Evolutionary conservation across 1,139 yeast species (phyloP).

Genomic region (Magnusiomyces tetraspermus): DNA sequence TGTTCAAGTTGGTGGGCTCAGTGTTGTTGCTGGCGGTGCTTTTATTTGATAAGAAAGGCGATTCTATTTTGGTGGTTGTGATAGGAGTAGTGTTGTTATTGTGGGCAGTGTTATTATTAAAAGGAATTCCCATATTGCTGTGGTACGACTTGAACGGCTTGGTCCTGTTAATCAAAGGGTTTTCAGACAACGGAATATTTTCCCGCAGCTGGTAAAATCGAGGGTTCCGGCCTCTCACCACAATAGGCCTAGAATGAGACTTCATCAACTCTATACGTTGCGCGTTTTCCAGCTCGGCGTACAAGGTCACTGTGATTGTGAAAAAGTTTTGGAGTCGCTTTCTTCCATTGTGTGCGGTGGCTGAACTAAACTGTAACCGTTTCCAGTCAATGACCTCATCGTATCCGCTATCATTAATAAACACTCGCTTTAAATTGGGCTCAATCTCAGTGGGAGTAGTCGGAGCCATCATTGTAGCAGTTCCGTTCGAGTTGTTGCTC

Average conservation of each 20-base stretch:
- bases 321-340: conserved; percentile 48
- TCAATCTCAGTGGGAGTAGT: conserved; percentile 5
- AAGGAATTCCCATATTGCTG: too few relatives aligned
- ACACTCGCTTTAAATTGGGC: conserved; percentile 24
- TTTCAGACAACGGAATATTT: neutral
- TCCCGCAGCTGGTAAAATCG: conserved; percentile 38
- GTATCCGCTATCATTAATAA: conserved; percentile 23
- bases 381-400: conserved; percentile 34
- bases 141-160: neutral
- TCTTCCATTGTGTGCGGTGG: conserved; percentile 59
- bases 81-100: neutral
- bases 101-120: neutral
- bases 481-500: conserved; percentile 8
- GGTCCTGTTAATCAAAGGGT: neutral
- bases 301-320: conserved; percentile 40
- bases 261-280: conserved; percentile 24
- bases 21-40: too few relatives aligned
- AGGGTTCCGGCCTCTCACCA: conserved; percentile 60
- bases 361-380: conserved; percentile 45
- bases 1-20: too few relatives aligned
- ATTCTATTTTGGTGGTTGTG: too few relatives aligned
- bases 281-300: conserved; percentile 30
- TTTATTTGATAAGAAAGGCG: too few relatives aligned
- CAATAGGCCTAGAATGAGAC: conserved; percentile 40
- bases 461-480: conserved; percentile 3